Conservation (phyloP, 305 asterid species). For the Nicotiana rustica region DNA sequence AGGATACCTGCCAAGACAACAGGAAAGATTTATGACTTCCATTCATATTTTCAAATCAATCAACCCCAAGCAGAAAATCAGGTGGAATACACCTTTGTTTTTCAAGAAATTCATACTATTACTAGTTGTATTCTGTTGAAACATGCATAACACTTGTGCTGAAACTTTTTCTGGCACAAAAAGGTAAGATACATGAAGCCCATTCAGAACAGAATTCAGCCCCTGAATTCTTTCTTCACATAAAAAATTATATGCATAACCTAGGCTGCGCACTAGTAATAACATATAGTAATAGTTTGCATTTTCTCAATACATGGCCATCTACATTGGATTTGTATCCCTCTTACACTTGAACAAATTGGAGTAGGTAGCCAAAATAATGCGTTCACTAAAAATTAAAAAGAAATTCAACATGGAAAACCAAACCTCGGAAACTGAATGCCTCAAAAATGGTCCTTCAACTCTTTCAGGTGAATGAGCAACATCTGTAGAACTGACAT, state of each 20-base stretch:
- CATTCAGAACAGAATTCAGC: slow-evolving; percentile 25
- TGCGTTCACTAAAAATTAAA: neutral
- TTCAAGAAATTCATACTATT: neutral
- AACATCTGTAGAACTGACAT: slow-evolving; percentile 69
- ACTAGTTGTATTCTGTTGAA: neutral
- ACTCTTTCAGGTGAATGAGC: slow-evolving; percentile 86
- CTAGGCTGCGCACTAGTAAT: slow-evolving; percentile 33
- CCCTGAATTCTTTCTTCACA: slow-evolving; percentile 10
- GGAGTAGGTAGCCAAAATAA: slow-evolving; percentile 14
- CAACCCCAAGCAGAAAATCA: neutral
- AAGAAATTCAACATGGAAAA: slow-evolving; percentile 28
- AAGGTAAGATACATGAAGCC: slow-evolving; percentile 1
- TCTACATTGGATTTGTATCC: slow-evolving; percentile 24
- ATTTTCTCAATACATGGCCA: slow-evolving; percentile 30
- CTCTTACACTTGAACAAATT: slow-evolving; percentile 17
- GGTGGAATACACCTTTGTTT: slow-evolving; percentile 22
- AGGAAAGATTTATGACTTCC: slow-evolving; percentile 20
- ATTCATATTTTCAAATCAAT: slow-evolving; percentile 28
- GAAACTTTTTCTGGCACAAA: slow-evolving; percentile 12
- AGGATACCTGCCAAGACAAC: slow-evolving; percentile 68
- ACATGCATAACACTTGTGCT: neutral
- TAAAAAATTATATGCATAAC: slow-evolving; percentile 22
- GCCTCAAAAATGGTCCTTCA: slow-evolving; percentile 73
- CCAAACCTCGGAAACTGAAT: slow-evolving; percentile 80
- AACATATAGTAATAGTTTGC: neutral